Conservation (phyloP, 352 stramenopile genomes). For the Phytophthora kernoviae region DNA sequence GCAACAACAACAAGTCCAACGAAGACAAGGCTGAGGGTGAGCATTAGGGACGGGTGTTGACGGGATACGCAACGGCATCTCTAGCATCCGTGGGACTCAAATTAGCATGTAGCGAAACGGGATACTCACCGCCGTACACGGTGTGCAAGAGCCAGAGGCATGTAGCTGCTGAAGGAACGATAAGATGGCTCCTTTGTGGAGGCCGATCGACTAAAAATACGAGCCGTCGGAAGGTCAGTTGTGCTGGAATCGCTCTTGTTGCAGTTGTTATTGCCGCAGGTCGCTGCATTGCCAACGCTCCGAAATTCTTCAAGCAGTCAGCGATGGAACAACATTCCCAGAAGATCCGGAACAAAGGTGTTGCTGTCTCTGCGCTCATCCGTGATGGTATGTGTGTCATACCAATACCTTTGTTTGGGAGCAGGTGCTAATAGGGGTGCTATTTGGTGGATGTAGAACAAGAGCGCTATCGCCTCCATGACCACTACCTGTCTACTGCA, state of each 20-base stretch:
- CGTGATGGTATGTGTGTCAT: conserved; percentile 44
- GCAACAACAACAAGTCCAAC: conserved; percentile 39
- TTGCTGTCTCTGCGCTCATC: conserved; percentile 48
- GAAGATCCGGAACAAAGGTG: conserved; percentile 64
- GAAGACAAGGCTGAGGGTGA: conserved; percentile 36
- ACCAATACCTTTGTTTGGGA: background rate
- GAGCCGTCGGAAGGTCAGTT: conserved; percentile 12
- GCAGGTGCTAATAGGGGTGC: background rate
- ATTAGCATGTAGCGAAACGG: conserved; percentile 8
- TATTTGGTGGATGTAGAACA: conserved; percentile 47
- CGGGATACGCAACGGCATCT: conserved; percentile 7
- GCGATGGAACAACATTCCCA: conserved; percentile 38
- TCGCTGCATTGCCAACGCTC: background rate
- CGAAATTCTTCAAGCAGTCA: background rate
- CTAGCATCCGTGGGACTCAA: conserved; percentile 6
- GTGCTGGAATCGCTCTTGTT: conserved; percentile 14
- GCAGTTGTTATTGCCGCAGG: conserved; percentile 4
- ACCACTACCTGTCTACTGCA: conserved; percentile 49
- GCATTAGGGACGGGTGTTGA: conserved; percentile 6
- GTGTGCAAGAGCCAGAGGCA: conserved; percentile 9
- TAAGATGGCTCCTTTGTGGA: conserved; percentile 18
- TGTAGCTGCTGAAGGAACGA: conserved; percentile 9
- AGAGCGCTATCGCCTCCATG: conserved; percentile 57
- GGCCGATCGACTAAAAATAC: conserved; percentile 51
- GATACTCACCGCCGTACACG: conserved; percentile 2